These are phyloP conservation scores for Penicillium desertorum DNA, from an alignment of 495 filamentous ascomycete genomes.

Conservation along the genomic window DNA sequence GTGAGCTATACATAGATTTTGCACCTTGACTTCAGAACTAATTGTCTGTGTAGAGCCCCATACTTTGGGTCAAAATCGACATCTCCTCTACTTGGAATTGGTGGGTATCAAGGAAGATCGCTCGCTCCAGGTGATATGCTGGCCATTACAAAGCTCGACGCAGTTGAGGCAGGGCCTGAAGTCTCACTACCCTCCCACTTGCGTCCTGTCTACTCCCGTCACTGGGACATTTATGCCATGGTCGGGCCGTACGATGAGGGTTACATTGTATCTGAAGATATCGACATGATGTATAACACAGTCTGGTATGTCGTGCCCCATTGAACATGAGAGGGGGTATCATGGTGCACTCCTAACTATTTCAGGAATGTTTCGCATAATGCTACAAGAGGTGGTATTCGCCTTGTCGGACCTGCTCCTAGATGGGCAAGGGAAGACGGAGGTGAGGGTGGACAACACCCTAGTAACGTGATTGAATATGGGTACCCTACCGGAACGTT, in stretches of 20 bases:
- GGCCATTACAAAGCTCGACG: constrained; percentile 35
- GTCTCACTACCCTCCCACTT: constrained; percentile 38
- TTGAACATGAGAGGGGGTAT: too few species aligned
- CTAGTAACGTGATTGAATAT: constrained; percentile 59
- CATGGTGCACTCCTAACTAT: not conserved
- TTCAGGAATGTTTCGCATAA: constrained; percentile 57
- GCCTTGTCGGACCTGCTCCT: constrained; percentile 55
- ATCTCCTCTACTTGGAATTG: constrained; percentile 53
- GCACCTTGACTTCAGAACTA: not conserved
- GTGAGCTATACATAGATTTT: not conserved
- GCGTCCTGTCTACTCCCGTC: constrained; percentile 43
- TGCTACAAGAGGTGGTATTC: constrained; percentile 55
- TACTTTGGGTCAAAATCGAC: constrained; percentile 62
- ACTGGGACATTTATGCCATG: constrained; percentile 54
- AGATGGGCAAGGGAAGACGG: constrained; percentile 58
- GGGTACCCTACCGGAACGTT: constrained; percentile 55
- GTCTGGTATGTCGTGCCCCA: constrained; percentile 31
- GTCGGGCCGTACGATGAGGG: constrained; percentile 58
- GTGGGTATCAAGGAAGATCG: constrained; percentile 58
- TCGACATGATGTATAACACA: constrained; percentile 55
- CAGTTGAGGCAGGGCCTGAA: constrained; percentile 12
- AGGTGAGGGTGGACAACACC: constrained; percentile 60
- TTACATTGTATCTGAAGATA: constrained; percentile 50
- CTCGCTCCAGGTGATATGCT: constrained; percentile 55
- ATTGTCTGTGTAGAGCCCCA: constrained; percentile 26